These are phyloP conservation scores for Dioscorea dumetorum DNA, from an alignment of 106 monocot genomes.

Conservation along the genomic window DNA sequence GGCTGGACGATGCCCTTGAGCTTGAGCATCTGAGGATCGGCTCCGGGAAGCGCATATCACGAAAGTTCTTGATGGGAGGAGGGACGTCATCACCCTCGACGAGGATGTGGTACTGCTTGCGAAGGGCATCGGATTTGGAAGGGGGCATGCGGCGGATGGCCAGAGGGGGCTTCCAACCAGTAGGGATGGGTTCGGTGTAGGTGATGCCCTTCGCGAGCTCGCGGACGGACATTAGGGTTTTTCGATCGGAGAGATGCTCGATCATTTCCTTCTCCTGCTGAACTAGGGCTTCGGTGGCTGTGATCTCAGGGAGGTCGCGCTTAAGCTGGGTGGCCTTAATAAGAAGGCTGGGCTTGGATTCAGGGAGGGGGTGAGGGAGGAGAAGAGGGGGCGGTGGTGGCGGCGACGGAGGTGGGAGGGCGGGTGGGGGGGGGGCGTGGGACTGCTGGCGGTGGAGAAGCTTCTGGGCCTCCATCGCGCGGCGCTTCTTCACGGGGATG, in stretches of 20 bases:
- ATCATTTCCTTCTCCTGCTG: slow-evolving; percentile 93
- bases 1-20: slow-evolving; percentile 81
- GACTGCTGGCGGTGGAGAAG: slow-evolving; percentile 39
- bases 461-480: slow-evolving; percentile 75
- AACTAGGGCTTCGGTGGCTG: slow-evolving; percentile 68
- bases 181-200: slow-evolving; percentile 78
- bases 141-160: slow-evolving; percentile 58
- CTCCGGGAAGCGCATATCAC: slow-evolving; percentile 69
- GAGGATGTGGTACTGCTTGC: slow-evolving; percentile 81
- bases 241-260: slow-evolving; percentile 92
- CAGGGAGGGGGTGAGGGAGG: slow-evolving; percentile 6
- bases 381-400: slow-evolving; percentile 6
- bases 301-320: slow-evolving; percentile 79
- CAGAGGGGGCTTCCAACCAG: slow-evolving; percentile 92
- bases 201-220: slow-evolving; percentile 96
- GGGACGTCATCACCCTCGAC: slow-evolving; percentile 89
- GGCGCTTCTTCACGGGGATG: slow-evolving; percentile 83
- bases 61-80: slow-evolving; percentile 72
- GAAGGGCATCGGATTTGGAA: slow-evolving; percentile 34
- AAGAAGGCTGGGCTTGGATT: slow-evolving; percentile 76
- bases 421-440: slow-evolving; percentile 12
- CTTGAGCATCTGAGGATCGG: slow-evolving; percentile 67
- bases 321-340: slow-evolving; percentile 81
- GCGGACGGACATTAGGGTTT: slow-evolving; percentile 92
- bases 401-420: slow-evolving; percentile 9